These are phyloP conservation scores for Fonsecaea pugnacius DNA, from an alignment of 2,329 filamentous ascomycete species.

Conservation along the genomic window DNA sequence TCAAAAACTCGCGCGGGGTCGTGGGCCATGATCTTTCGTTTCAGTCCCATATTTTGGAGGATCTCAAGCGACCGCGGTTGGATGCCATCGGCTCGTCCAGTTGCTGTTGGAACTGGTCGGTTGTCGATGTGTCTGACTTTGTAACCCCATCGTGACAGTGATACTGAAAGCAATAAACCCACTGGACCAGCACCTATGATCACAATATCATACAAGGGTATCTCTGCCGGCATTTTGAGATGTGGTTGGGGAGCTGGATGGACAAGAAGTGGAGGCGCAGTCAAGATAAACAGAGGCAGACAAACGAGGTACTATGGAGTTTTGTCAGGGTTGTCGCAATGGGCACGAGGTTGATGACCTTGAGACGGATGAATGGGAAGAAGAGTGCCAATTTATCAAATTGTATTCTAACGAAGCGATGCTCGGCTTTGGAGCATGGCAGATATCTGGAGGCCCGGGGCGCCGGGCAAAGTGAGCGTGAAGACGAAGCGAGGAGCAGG, in stretches of 20 bases:
- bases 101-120: slow-evolving; percentile 79
- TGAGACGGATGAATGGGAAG: slow-evolving; percentile 2
- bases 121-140: slow-evolving; percentile 95
- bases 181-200: slow-evolving; percentile 89
- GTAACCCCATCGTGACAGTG: slow-evolving; percentile 89
- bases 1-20: slow-evolving; percentile 83
- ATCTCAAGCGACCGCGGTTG: slow-evolving; percentile 87
- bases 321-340: not conserved
- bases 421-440: slow-evolving; percentile 27
- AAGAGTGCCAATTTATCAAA: slow-evolving; percentile 7
- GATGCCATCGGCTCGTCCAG: slow-evolving; percentile 87
- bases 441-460: slow-evolving; percentile 14
- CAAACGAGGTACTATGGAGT: not conserved
- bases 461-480: not conserved
- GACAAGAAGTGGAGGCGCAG: not conserved
- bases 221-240: slow-evolving; percentile 29
- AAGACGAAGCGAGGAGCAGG: slow-evolving; percentile 8
- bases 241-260: slow-evolving; percentile 1
- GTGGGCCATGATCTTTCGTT: slow-evolving; percentile 83
- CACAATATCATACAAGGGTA: slow-evolving; percentile 61
- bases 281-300: not conserved
- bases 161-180: slow-evolving; percentile 84
- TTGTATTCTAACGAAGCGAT: not conserved
- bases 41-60: slow-evolving; percentile 85
- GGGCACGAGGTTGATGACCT: slow-evolving; percentile 1